Evolutionary conservation across 177 flowering plant species (phyloP), one percentile per base, ranked within the genome.

Genomic region (Tripterygium wilfordii): DNA sequence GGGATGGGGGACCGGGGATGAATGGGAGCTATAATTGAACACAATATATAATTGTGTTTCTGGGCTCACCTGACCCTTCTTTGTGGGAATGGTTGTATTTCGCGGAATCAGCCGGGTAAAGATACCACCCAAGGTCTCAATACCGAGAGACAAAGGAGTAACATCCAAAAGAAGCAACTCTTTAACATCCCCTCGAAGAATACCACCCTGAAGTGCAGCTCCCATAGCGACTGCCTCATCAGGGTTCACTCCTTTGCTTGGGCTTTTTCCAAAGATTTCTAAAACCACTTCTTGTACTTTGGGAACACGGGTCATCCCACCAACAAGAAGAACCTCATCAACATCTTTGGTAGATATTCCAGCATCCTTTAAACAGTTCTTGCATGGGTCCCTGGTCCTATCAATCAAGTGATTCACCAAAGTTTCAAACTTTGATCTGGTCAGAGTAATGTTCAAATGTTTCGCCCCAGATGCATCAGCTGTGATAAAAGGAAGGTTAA

Each of bases 141-240:
- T 84, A 69, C 96, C 96, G 5, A 86, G 88, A 0, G 95, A 86
- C 0, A 81, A 59, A 36, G 95, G 95, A 47, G 89, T 83, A 12
- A 83, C 92, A 66, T 87, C 96, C 35, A 87, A 51, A 2, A 87
- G 87, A 43, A 87, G 89, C 58, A 84, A 49, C 64, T 87, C 96
- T 57, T 84, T 87, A 8, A 83, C 92, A 66, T 87, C 96, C 36
- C 92, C 96, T 31, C 87, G 81, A 10, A 84, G 79, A 20, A 86
- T 81, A 15, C 91, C 91, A 38, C 91, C 95, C 62, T 83, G 95
- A 44, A 86, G 78, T 12, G 91, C 91, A 49, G 96, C 96, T 25
- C 95, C 95, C 80, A 86, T 65, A 5, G 95, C 91, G 45, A 85
- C 95, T 1, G 95, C 95, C 54, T 85, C 90, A 57, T 85, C 95